Conservation (phyloP, 1,284 basidiomycete species). For the Lentinus polychrous region DNA sequence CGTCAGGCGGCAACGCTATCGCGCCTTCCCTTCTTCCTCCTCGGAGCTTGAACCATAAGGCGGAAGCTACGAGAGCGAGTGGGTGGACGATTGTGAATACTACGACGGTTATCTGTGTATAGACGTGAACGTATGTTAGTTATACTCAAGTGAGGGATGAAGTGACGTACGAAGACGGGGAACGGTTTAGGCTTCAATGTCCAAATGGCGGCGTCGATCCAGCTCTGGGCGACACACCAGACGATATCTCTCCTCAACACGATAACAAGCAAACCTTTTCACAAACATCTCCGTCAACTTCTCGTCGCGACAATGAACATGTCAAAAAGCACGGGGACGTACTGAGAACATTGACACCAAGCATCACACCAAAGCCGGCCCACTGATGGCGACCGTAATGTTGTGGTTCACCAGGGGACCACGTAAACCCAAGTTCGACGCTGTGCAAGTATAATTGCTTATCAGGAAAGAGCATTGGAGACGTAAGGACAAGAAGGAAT, state of each 20-base stretch:
- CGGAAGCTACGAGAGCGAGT: conserved; percentile 37
- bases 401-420: conserved; percentile 32
- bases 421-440: conserved; percentile 45
- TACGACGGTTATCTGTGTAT: conserved; percentile 43
- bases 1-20: conserved; percentile 40
- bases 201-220: conserved; percentile 65
- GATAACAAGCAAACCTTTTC: conserved; percentile 42
- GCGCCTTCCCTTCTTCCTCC: conserved; percentile 21
- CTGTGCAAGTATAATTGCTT: conserved; percentile 27
- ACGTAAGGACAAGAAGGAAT: not conserved
- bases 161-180: conserved; percentile 48
- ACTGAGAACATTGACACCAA: conserved; percentile 49
- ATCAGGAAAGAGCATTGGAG: not conserved
- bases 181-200: conserved; percentile 50
- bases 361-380: conserved; percentile 55
- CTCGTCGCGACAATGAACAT: too few relatives aligned
- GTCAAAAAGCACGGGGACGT: conserved; percentile 1
- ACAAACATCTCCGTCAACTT: not conserved
- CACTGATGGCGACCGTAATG: conserved; percentile 49
- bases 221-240: conserved; percentile 64
- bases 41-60: conserved; percentile 31
- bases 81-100: conserved; percentile 57
- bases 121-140: not conserved
- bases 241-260: conserved; percentile 54
- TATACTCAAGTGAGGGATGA: not conserved